Base-by-base conservation (phyloP, 768 basidiomycete species). In the Nevesoporus exiguus region DNA sequence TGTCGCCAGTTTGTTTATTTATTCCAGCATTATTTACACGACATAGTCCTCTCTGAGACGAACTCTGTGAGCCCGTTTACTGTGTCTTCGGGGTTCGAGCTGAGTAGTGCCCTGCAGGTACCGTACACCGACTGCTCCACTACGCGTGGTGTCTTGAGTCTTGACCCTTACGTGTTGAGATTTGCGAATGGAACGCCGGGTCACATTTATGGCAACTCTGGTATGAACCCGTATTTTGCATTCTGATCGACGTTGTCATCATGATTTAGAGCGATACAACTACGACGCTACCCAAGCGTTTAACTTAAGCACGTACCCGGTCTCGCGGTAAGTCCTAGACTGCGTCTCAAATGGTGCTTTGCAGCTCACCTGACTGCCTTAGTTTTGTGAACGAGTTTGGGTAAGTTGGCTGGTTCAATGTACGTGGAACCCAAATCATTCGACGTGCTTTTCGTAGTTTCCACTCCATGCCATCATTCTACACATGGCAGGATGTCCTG, bases 381-480 rank as follows among this genome's bases (percentile, higher is more conserved):
- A 76, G 82, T 40, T 83, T 82, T 51, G 73, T 82, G 40, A 83
- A 83, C 55, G 82, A 84, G 57, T 83, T 83, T 51, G 81, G 81
- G 77, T 80, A 51, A 45, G 74, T 56, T 27, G 10, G 11, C 39
- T 15, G 9, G 21, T 22, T 36, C 36, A 33, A 15, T 0, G 22
- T 9, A 22, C 11, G 13, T 24, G 22, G 33, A 22, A 47, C 6
- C 31, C 15, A 36, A 7, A 2, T 54, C 17, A 19, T 39, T 39
- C 24, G 14, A 46, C 14, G 5, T 7, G 3, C 27, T 21, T 29
- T 1, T 31, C 21, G n/a, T 34, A 81, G 81, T 10, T 83, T 82
- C 67, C 82, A 83, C 63, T 83, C 82, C 0, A 80, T 82, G 77
- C 82, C 82, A 5, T 83, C 81, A 1, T 80, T 83, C 66, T 83